phyloP scores from a whole-genome alignment of 1,139 yeast species.

The Kodamaea arcana region DNA sequence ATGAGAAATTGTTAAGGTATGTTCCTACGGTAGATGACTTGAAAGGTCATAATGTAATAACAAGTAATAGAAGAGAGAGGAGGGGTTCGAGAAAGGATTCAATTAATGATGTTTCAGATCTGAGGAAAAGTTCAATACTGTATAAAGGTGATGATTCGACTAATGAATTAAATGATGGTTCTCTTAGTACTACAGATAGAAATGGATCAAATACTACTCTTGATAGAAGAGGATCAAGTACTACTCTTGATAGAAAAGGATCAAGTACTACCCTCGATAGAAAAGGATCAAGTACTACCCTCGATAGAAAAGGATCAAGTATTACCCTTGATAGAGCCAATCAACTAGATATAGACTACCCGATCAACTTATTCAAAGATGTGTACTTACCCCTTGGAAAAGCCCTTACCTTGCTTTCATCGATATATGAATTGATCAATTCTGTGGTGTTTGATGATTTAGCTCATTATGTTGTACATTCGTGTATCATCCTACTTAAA shows the following conservation, averaged over 20 bases:
- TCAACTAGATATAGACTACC: constrained; percentile 30
- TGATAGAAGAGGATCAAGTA: too few species aligned
- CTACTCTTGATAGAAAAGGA: too few species aligned
- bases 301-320: too few species aligned
- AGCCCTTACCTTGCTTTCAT: constrained; percentile 68
- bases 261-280: too few species aligned
- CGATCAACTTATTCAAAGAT: constrained; percentile 42
- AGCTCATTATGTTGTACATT: constrained; percentile 83
- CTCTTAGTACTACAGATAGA: too few species aligned
- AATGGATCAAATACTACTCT: too few species aligned
- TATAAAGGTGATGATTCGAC: too few species aligned
- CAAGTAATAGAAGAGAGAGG: neutral
- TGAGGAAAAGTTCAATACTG: neutral
- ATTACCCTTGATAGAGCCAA: constrained; percentile 6
- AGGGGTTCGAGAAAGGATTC: constrained; percentile 39
- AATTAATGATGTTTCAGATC: too few species aligned
- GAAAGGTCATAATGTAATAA: constrained; percentile 34
- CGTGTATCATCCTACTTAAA: constrained; percentile 59
- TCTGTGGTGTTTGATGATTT: constrained; percentile 80
- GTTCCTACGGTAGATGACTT: constrained; percentile 67
- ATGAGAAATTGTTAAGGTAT: constrained; percentile 61
- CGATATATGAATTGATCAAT: constrained; percentile 74
- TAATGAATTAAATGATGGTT: too few species aligned
- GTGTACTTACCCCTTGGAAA: constrained; percentile 74
- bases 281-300: too few species aligned